phyloP scores from a whole-genome alignment of 495 filamentous ascomycete species.

The Friedmanniomyces simplex region DNA sequence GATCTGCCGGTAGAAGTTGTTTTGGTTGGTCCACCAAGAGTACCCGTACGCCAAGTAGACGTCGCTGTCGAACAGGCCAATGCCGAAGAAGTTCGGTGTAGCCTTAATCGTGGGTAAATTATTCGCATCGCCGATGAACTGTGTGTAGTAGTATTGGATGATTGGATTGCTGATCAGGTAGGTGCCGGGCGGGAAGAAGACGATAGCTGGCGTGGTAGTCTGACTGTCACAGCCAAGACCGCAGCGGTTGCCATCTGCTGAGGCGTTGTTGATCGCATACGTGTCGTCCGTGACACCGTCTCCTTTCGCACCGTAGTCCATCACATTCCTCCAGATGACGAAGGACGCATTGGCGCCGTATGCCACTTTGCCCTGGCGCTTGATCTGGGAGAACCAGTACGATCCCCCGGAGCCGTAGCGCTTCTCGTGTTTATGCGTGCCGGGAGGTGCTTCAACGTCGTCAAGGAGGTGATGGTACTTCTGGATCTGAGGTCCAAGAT shows the following conservation, averaged over 20 bases:
- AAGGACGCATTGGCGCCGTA: constrained; percentile 37
- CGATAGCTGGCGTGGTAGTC: constrained; percentile 47
- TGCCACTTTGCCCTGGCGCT: constrained; percentile 22
- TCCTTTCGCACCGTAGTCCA: constrained; percentile 46
- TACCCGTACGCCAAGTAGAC: constrained; percentile 30
- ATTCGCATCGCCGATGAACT: constrained; percentile 34
- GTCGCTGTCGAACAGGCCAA: constrained; percentile 32
- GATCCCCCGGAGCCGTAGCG: constrained; percentile 11
- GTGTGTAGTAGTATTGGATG: constrained; percentile 32
- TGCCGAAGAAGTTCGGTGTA: constrained; percentile 25
- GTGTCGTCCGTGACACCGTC: constrained; percentile 80
- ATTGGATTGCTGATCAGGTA: constrained; percentile 25
- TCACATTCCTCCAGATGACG: constrained; percentile 79
- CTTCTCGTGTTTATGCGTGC: constrained; percentile 9
- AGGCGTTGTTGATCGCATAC: constrained; percentile 77
- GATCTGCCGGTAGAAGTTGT: constrained; percentile 37
- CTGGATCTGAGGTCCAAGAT: constrained; percentile 2
- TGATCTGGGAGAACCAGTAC: constrained; percentile 19
- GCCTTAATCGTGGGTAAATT: constrained; percentile 32
- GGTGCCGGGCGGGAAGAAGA: constrained; percentile 31
- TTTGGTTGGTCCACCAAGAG: constrained; percentile 29
- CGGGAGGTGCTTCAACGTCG: constrained; percentile 1
- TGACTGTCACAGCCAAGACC: constrained; percentile 67
- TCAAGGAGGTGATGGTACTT: not conserved
- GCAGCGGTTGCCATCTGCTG: constrained; percentile 66